Conservation (phyloP, 2,329 filamentous ascomycete genomes). For the Gliomastix tumulicola region DNA sequence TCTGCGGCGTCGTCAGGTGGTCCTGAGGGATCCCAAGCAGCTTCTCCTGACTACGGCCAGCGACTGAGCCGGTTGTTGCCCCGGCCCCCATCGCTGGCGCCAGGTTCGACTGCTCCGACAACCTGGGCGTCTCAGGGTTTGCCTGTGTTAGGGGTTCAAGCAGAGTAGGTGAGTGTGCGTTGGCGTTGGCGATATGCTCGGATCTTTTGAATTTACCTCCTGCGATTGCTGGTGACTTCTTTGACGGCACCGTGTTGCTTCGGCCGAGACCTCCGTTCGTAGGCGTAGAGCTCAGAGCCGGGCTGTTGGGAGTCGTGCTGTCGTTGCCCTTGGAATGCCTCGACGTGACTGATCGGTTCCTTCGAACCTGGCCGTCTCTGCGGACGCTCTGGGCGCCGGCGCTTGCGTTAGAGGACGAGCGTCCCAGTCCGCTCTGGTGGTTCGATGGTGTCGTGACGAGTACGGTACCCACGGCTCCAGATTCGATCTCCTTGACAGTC, state of each 20-base stretch:
- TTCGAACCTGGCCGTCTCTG: slow-evolving; percentile 69
- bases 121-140: slow-evolving; percentile 14
- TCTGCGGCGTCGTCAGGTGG: slow-evolving; percentile 49
- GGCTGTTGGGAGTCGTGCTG: slow-evolving; percentile 62
- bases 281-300: slow-evolving; percentile 45
- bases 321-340: slow-evolving; percentile 72
- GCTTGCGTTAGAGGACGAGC: slow-evolving; percentile 83
- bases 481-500: slow-evolving; percentile 56
- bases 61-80: slow-evolving; percentile 14
- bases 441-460: no score
- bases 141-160: slow-evolving; percentile 29
- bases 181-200: slow-evolving; percentile 14
- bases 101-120: slow-evolving; percentile 17
- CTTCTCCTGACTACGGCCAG: slow-evolving; percentile 42
- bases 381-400: slow-evolving; percentile 82
- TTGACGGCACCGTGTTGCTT: slow-evolving; percentile 92
- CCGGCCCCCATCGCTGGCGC: slow-evolving; percentile 18
- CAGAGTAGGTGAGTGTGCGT: slow-evolving; percentile 21
- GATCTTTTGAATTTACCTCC: slow-evolving; percentile 58
- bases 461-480: slow-evolving; percentile 59
- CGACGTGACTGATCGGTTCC: slow-evolving; percentile 92
- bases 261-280: slow-evolving; percentile 47
- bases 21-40: slow-evolving; percentile 34
- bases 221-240: slow-evolving; percentile 69
- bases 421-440: slow-evolving; percentile 42